Evolutionary conservation across 1,284 basidiomycete species (phyloP).

Genomic region (Ustilago nuda): DNA sequence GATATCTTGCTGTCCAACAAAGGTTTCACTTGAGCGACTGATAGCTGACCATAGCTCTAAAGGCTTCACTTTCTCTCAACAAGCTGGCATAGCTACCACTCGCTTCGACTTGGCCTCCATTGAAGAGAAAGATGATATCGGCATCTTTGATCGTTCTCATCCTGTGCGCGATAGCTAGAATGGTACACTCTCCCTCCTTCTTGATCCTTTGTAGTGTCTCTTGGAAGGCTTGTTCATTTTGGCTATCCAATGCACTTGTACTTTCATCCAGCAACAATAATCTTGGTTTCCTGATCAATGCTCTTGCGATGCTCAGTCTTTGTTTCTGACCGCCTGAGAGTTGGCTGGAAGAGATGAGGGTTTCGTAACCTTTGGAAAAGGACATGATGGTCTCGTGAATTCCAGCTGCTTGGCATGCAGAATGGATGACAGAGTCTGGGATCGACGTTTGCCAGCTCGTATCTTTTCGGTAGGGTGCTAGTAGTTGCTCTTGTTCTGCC

Average conservation of each 20-base stretch:
- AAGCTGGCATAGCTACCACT: constrained; percentile 54
- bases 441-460: constrained; percentile 23
- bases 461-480: constrained; percentile 29
- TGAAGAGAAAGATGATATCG: constrained; percentile 60
- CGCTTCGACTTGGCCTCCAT: constrained; percentile 52
- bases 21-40: constrained; percentile 41
- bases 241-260: constrained; percentile 63
- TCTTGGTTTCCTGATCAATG: constrained; percentile 59
- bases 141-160: constrained; percentile 64
- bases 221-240: constrained; percentile 62
- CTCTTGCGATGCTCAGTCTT: constrained; percentile 60
- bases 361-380: constrained; percentile 86
- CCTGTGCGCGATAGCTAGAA: constrained; percentile 63
- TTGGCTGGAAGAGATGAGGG: constrained; percentile 69
- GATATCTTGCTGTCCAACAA: background rate
- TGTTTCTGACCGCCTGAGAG: constrained; percentile 66
- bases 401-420: constrained; percentile 22
- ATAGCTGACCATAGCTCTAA: constrained; percentile 58
- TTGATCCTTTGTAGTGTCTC: constrained; percentile 50
- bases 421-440: constrained; percentile 16
- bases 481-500: constrained; percentile 48
- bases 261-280: constrained; percentile 64
- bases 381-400: constrained; percentile 84
- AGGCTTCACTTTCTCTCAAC: constrained; percentile 34
- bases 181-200: constrained; percentile 55